Percentiles rank a stretch among this genome's conserved stretches.
Conservation (phyloP, 2,329 filamentous ascomycete genomes). For the Aspergillus fumigatiaffinis region DNA sequence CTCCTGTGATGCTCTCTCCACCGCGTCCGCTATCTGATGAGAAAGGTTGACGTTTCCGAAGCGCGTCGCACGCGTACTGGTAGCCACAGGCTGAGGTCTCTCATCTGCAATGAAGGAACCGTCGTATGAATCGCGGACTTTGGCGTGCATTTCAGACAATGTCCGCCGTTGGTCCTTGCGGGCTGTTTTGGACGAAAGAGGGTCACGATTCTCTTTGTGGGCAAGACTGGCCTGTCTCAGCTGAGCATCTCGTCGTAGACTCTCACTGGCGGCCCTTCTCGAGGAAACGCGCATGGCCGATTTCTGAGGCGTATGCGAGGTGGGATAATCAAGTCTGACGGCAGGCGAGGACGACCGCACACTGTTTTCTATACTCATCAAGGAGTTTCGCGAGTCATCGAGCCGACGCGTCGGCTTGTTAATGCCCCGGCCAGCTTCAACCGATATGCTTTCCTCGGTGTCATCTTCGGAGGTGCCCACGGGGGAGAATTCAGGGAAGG, state of each 20-base stretch:
- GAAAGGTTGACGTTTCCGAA: constrained; percentile 49
- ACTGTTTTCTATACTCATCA: constrained; percentile 48
- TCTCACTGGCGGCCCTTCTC: constrained; percentile 31
- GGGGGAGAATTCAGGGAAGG: constrained; percentile 48
- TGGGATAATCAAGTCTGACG: constrained; percentile 36
- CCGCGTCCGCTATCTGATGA: constrained; percentile 36
- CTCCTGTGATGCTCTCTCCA: constrained; percentile 36
- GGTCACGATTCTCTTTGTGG: constrained; percentile 40
- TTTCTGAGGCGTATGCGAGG: constrained; percentile 34
- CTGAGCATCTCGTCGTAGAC: constrained; percentile 40
- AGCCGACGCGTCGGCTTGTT: constrained; percentile 33
- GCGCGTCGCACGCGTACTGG: constrained; percentile 51
- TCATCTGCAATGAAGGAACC: constrained; percentile 50
- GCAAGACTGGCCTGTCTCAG: constrained; percentile 37
- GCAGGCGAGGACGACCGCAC: constrained; percentile 39
- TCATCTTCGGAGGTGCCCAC: constrained; percentile 39
- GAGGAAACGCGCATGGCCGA: constrained; percentile 25
- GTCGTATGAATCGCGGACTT: constrained; percentile 50
- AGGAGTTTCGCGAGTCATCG: constrained; percentile 50
- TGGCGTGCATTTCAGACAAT: constrained; percentile 55
- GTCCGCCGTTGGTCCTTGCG: constrained; percentile 43
- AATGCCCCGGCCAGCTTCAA: constrained; percentile 55
- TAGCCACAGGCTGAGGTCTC: constrained; percentile 41
- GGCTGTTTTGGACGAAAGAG: constrained; percentile 33
- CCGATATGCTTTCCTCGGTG: constrained; percentile 48